Conservation (phyloP, 768 basidiomycete species). For the Steccherinum ochraceum region DNA sequence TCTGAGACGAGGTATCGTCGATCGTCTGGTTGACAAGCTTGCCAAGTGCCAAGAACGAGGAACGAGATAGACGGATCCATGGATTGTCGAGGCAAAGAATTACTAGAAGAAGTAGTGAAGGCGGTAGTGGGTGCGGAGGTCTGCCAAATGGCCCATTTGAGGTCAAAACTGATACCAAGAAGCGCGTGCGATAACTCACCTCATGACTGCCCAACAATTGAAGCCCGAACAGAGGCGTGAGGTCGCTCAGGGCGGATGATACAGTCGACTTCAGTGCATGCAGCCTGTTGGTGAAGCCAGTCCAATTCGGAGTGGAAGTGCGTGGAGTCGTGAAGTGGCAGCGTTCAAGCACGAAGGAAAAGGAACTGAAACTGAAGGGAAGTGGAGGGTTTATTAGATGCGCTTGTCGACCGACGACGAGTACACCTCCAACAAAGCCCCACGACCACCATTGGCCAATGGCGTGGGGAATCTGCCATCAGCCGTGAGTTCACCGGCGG, state of each 20-base stretch:
- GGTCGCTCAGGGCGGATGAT: not conserved
- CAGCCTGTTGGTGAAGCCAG: not conserved
- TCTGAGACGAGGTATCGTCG: constrained; percentile 16
- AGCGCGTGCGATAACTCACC: not conserved
- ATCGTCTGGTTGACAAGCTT: constrained; percentile 15
- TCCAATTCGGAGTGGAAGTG: too few species aligned
- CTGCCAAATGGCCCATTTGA: too few species aligned
- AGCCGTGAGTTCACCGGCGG: not conserved
- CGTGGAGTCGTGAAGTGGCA: not conserved
- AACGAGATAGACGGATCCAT: not conserved
- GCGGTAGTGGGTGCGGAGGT: too few species aligned
- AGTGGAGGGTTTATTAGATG: not conserved
- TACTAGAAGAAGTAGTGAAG: not conserved
- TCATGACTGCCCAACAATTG: not conserved
- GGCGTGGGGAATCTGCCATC: not conserved
- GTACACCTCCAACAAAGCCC: not conserved
- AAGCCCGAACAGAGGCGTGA: not conserved
- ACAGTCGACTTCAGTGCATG: not conserved
- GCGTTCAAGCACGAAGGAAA: too few species aligned
- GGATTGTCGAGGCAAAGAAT: not conserved
- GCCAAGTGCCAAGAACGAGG: constrained; percentile 1
- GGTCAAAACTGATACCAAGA: not conserved
- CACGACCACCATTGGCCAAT: not conserved
- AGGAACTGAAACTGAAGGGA: not conserved
- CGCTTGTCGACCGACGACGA: not conserved